phyloP scores from a whole-genome alignment of 2,329 filamentous ascomycete species.

The Fusarium nematophilum region DNA sequence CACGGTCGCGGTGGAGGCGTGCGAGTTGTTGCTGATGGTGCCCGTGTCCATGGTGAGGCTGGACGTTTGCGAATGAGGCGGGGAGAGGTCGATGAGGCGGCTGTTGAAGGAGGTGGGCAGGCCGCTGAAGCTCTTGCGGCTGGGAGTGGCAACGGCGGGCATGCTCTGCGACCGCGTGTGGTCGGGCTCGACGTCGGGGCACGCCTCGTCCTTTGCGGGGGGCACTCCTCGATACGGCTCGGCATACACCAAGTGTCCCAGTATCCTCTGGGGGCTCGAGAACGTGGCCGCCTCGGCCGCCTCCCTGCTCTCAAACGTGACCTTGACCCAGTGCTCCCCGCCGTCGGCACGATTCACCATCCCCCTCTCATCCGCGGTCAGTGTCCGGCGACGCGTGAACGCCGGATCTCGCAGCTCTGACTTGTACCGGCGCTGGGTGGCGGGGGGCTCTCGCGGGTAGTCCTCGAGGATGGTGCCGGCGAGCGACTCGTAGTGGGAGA shows the following conservation, averaged over 20 bases:
- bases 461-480: conserved; percentile 92
- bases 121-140: conserved; percentile 45
- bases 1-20: conserved; percentile 59
- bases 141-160: conserved; percentile 44
- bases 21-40: conserved; percentile 59
- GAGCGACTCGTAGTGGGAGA: conserved; percentile 88
- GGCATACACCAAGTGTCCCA: conserved; percentile 77
- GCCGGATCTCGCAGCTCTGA: conserved; percentile 79
- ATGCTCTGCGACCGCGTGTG: conserved; percentile 51
- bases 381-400: conserved; percentile 70
- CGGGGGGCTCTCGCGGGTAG: conserved; percentile 86
- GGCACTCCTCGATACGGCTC: conserved; percentile 75
- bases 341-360: conserved; percentile 86
- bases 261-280: conserved; percentile 76
- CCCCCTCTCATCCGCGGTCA: conserved; percentile 78
- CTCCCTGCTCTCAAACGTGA: conserved; percentile 81
- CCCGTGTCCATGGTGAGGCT: conserved; percentile 69
- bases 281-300: conserved; percentile 77
- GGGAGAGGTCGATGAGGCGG: conserved; percentile 54
- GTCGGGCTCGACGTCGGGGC: conserved; percentile 62
- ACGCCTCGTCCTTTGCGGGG: conserved; percentile 71
- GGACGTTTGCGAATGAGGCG: conserved; percentile 60
- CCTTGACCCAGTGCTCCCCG: conserved; percentile 91
- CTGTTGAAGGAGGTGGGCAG: conserved; percentile 52
- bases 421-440: conserved; percentile 76